These are phyloP conservation scores for Chlorencoelia australis DNA, from an alignment of 2,329 filamentous ascomycete genomes.

Conservation along the genomic window DNA sequence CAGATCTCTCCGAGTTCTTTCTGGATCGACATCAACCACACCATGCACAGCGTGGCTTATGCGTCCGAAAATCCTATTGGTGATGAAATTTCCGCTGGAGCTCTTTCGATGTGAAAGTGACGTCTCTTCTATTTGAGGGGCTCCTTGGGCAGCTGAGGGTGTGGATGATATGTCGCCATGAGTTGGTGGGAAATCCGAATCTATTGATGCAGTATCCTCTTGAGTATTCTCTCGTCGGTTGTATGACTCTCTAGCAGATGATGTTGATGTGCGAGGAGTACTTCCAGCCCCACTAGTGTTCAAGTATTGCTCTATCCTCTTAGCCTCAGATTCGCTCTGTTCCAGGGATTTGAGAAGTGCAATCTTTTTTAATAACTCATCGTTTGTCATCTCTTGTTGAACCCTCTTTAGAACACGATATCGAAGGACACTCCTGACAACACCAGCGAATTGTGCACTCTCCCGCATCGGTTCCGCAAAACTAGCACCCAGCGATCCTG, in stretches of 20 bases:
- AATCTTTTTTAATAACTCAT: conserved; percentile 84
- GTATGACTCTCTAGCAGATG: conserved; percentile 41
- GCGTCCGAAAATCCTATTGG: conserved; percentile 86
- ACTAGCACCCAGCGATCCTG: conserved; percentile 75
- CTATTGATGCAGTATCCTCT: conserved; percentile 81
- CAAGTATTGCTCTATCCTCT: conserved; percentile 87
- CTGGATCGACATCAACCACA: conserved; percentile 91
- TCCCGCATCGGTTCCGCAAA: conserved; percentile 98
- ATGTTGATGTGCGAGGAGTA: conserved; percentile 58
- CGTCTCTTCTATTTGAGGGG: conserved; percentile 40
- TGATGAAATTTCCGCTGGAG: conserved; percentile 80
- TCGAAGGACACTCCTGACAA: conserved; percentile 78
- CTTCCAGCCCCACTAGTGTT: conserved; percentile 55
- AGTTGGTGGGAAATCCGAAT: conserved; percentile 90
- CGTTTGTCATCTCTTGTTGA: conserved; percentile 93
- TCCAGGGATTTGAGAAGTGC: conserved; percentile 79
- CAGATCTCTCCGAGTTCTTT: conserved; percentile 80
- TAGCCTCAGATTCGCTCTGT: conserved; percentile 83
- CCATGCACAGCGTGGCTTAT: conserved; percentile 94
- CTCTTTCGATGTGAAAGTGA: conserved; percentile 62
- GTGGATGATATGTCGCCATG: conserved; percentile 62
- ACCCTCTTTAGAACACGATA: conserved; percentile 90
- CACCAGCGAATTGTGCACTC: conserved; percentile 91
- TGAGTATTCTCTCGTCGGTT: conserved; percentile 42
- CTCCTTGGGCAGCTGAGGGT: conserved; percentile 66